Evolutionary conservation across 1,284 basidiomycete genomes (phyloP), one percentile per base, ranked within the genome.

Genomic region (Malassezia caprae): DNA sequence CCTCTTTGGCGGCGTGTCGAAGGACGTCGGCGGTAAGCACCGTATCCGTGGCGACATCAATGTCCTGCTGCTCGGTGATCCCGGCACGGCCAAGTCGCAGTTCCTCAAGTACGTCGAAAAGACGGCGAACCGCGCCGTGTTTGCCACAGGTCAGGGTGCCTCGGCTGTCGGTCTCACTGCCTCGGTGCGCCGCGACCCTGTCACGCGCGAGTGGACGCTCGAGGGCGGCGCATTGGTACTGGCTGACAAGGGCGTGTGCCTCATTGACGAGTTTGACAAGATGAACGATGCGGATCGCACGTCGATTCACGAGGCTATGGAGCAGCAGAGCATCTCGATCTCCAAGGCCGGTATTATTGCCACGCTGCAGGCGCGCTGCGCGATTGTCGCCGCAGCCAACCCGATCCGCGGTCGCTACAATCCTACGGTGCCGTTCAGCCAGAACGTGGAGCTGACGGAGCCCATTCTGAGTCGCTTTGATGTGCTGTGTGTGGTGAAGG

Each of bases 191-290:
- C 96, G 94, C 76, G 93, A 99, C 73, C 90, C 94, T 0, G 82
- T 98, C 54, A 98, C 94, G 2, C 82, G 85, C 46, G 94, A 99
- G 78, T 99, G 94, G 94, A 96, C 93, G 2, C 81, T 99, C 31
- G 94, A 99, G 76, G 94, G 94, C 15, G 94, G 93, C 15, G 93
- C 93, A 3, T 80, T 99, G 10, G 94, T 99, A 35, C 80, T 99
- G 23, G 94, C 93, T 0, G 93, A 99, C 78, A 96, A 96, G 78
- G 93, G 93, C n/a, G 88, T 87, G 32, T 98, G 94, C 70, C 79
- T 98, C 30, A 99, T 99, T 65, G 93, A 99, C 77, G 94, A 98
- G 77, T 99, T 99, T 76, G 93, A 99, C 80, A 99, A 99, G 80
- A 99, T 99, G 93, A 98, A 98, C 78, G 93, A 98, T 69, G 83